Evolutionary conservation across 2,329 filamentous ascomycete species (phyloP), one percentile per base, ranked within the genome.

Genomic region (Pseudofabraea citricarpa): DNA sequence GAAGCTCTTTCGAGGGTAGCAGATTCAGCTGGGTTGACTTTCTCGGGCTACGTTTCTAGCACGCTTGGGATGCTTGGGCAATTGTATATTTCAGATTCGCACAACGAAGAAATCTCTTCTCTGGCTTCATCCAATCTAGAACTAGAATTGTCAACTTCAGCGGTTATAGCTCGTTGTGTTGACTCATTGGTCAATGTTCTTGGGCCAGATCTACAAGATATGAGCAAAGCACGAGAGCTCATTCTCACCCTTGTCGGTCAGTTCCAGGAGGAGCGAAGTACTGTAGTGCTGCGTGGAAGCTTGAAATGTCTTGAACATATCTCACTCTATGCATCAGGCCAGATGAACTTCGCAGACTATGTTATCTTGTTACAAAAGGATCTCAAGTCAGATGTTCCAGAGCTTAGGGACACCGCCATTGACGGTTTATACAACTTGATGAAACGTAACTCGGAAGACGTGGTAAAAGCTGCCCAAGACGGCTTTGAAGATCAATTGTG

Each of bases 141-240:
- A 64, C 74, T 94, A 55, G 88, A 93, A 44, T 73, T 90, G 19
- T 83, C 88, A 5, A 91, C 91, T 0, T 80, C 85, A 1, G 83
- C 89, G 16, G 86, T 90, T 1, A 83, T 97, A 48, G 85, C 87
- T 23, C 83, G 89, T 55, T 95, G 89, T 54, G 83, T 96, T 22
- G 90, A 97, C 64, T 93, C 90, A n/a, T 74, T 95, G 19, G 90
- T 98, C 67, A 97, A 97, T 55, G 93, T 98, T 8, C 75, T 98
- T 9, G 93, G 93, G 0, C 93, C 93, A 1, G 94, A 98, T 65
- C 70, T 98, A 18, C 93, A 97, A 64, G 93, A 97, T 57, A 81
- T 93, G 51, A 81, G 81, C 3, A 96, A 95, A 65, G 87, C 89
- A n/a, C 75, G 93, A 52, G 90, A 96, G 59, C 75, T 98, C 42